Base-by-base conservation (phyloP, 257 asterid species). In the Datura wrightii region DNA sequence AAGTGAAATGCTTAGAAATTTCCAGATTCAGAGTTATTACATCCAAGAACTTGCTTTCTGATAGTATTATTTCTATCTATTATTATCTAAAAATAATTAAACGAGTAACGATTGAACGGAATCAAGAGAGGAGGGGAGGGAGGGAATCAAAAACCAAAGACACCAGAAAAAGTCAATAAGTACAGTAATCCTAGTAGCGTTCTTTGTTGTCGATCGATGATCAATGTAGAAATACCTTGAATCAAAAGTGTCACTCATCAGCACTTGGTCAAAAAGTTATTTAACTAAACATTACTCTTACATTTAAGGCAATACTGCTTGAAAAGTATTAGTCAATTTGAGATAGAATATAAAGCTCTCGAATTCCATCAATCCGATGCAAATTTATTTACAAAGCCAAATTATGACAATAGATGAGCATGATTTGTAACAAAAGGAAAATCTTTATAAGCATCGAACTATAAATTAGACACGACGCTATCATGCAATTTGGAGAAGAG, bases 401-500 rank as follows among this genome's bases (percentile, higher is more conserved):
- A 58, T 58, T 7, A 18, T 58, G 34, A 58, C 10, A 58, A 72
- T 11, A 46, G 11, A 5, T 0, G 10, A 6, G 46, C 37, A 46
- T 13, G 10, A 65, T 65, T 5, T 13, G 1, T 11, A 19, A 13
- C 14, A 69, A 11, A 46, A 7, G 16, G 11, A 24, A 19, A 46
- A 46, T 5, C 1, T n/a, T 6, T 72, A 11, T 67, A 4, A 3
- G 16, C 76, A 19, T 71, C 0, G 7, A 72, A 37, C 59, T 19
- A 74, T 37, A 19, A 46, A 48, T 46, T 74, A 52, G 44, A 14
- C 31, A 39, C 14, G 31, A 67, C 24, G 11, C 39, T 67, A 13
- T 36, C 10, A 41, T 18, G 31, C 63, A 76, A 6, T 76, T 76
- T 76, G 13, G 60, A 76, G 82, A 31, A 76, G 41, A 76, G 82